These are phyloP conservation scores for Nectriaceae sp. DNA, from an alignment of 2,329 filamentous ascomycete species.

Conservation along the genomic window DNA sequence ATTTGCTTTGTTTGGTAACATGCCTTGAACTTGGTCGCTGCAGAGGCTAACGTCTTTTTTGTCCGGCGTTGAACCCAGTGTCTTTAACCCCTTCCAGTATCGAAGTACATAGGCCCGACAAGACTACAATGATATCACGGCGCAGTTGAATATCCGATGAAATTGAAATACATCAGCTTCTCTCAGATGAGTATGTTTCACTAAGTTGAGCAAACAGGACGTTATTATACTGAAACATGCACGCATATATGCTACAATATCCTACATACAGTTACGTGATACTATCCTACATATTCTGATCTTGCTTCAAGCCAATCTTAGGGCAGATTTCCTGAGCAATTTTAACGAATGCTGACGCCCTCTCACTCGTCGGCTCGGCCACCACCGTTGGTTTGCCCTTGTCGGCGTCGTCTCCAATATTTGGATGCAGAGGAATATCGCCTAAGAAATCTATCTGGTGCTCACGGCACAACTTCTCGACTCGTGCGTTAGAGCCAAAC, in stretches of 20 bases:
- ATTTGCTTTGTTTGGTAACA: constrained; percentile 38
- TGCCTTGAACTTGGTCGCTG: constrained; percentile 34
- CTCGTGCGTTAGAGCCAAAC: constrained; percentile 68
- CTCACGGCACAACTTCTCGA: constrained; percentile 68
- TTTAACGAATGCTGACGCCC: constrained; percentile 70
- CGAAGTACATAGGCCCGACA: constrained; percentile 24
- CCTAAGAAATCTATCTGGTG: constrained; percentile 79
- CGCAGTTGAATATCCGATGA: constrained; percentile 23
- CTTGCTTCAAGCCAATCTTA: constrained; percentile 41
- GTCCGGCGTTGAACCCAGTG: constrained; percentile 26
- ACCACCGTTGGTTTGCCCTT: constrained; percentile 88
- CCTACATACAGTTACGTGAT: constrained; percentile 1
- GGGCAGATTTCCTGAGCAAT: constrained; percentile 62
- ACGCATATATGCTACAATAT: background rate
- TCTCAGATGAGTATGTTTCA: constrained; percentile 14
- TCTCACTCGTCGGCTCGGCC: constrained; percentile 74
- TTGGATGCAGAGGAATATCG: constrained; percentile 84
- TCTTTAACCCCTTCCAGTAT: constrained; percentile 13
- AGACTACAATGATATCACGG: constrained; percentile 10
- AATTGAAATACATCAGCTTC: constrained; percentile 8
- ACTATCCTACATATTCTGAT: constrained; percentile 10
- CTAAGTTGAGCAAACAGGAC: constrained; percentile 21
- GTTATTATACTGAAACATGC: background rate
- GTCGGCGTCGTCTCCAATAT: constrained; percentile 86
- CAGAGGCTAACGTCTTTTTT: constrained; percentile 45